phyloP scores from a whole-genome alignment of 1,284 basidiomycete species.

The Golubevia sp. region DNA sequence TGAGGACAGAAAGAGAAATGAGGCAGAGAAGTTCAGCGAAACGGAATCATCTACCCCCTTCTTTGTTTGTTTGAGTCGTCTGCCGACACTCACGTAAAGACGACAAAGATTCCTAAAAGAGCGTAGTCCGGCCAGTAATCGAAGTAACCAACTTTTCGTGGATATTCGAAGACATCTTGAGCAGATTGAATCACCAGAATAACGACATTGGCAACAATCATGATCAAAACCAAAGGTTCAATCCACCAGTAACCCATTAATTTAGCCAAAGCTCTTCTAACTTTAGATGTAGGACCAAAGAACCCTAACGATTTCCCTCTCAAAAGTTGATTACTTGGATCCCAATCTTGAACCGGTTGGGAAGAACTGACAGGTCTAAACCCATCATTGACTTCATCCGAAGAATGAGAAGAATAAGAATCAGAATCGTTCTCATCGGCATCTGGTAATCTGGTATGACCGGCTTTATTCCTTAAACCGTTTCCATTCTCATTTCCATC shows the following conservation, averaged over 20 bases:
- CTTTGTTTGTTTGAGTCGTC: too few species aligned
- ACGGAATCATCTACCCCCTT: too few species aligned
- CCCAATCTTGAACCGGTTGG: not conserved
- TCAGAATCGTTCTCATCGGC: not conserved
- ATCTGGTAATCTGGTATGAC: not conserved
- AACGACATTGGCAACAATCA: conserved; percentile 47
- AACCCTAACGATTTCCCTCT: conserved; percentile 47
- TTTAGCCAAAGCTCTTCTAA: conserved; percentile 19
- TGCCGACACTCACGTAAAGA: not conserved
- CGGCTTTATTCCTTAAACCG: not conserved
- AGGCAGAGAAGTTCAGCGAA: too few species aligned
- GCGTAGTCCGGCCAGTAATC: conserved; percentile 36
- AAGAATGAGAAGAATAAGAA: not conserved
- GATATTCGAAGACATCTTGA: conserved; percentile 35
- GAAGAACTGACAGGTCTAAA: not conserved
- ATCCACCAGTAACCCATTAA: conserved; percentile 47
- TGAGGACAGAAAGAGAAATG: not conserved
- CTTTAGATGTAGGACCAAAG: conserved; percentile 28
- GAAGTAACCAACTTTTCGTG: conserved; percentile 28
- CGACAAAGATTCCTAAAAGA: conserved; percentile 29
- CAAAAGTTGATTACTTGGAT: conserved; percentile 8
- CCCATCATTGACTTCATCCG: not conserved
- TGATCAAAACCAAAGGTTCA: conserved; percentile 45
- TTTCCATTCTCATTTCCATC: conserved; percentile 8
- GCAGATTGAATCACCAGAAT: conserved; percentile 48